Base-by-base conservation (phyloP, 1,139 yeast species). In the Zygosaccharomyces sapae region DNA sequence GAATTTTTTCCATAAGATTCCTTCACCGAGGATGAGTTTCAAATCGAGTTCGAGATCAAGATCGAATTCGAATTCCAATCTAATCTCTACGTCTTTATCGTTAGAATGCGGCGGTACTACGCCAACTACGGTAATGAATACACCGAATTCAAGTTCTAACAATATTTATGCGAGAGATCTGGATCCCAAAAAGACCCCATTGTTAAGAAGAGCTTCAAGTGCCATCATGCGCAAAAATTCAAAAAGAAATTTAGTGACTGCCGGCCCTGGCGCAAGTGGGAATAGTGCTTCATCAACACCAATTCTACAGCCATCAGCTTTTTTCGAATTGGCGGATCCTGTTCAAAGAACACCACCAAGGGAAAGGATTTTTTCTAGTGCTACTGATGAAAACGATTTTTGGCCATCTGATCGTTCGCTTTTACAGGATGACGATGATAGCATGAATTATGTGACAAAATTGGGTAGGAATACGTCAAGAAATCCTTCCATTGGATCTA, bases 171-270 rank as follows among this genome's bases (percentile, higher is more conserved):
- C 40, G 22, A 38, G 44, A 12, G 52, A 47, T 18, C 6, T 43
- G 10, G 33, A 44, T 39, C 20, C 50, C 16, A 59, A 56, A 45
- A 56, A 55, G 43, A 41, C 54, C 4, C 65, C 65, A 8, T 47
- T 64, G 25, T 46, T 64, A 18, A 57, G 59, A 43, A 57, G 67
- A 38, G 67, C 67, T 0, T 64, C 68, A 0, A 62, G 63, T 44
- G 59, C 63, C 4, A 48, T 64, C 12, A 42, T 63, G 24, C 51
- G 66, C 35, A 63, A 60, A 43, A 51, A 58, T 1, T 61, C 67
- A 3, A 29, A 54, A n/a, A 53, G 49, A 30, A 48, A 41, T 19
- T 43, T 29, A 16, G 37, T 13, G n/a, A 19, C 34, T 6, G 18
- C 34, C 3, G 34, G 34, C 5, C 34, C 34, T 13, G 24, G 24